phyloP scores from a whole-genome alignment of 768 basidiomycete genomes.

The Mycena vitilis region DNA sequence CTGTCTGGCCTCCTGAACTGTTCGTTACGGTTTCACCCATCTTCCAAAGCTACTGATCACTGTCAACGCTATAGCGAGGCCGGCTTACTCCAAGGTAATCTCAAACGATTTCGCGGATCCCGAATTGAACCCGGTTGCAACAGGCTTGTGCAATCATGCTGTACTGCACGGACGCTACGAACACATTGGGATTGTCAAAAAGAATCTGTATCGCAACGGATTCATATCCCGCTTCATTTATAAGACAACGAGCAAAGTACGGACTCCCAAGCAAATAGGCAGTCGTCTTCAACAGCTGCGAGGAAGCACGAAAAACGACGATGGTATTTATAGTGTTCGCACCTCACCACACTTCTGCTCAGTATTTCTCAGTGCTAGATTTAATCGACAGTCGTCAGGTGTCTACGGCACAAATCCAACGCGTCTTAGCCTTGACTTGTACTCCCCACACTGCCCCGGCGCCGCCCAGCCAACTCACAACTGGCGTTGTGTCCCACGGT shows the following conservation, averaged over 20 bases:
- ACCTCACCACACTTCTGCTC: neutral
- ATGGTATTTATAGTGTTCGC: neutral
- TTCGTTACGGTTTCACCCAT: neutral
- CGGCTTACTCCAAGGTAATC: slow-evolving; percentile 13
- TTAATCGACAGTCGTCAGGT: neutral
- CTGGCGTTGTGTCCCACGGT: neutral
- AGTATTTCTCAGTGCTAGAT: neutral
- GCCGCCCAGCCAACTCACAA: neutral
- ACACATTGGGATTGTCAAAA: neutral
- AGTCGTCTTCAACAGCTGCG: slow-evolving; percentile 28
- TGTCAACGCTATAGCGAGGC: slow-evolving; percentile 6
- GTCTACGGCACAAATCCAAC: neutral
- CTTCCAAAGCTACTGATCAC: neutral
- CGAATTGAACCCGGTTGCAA: neutral
- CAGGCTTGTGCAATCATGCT: slow-evolving; percentile 1
- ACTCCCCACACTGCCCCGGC: too few species aligned
- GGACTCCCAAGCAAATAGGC: slow-evolving; percentile 19
- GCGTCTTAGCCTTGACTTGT: neutral
- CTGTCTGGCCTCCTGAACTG: slow-evolving; percentile 18
- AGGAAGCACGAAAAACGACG: neutral
- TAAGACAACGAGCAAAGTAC: slow-evolving; percentile 1
- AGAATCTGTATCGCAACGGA: neutral
- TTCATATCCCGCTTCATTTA: slow-evolving; percentile 14
- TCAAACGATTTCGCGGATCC: neutral
- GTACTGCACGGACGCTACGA: neutral